Conservation (phyloP, 805 yeast genomes). For the Pichia exigua region DNA sequence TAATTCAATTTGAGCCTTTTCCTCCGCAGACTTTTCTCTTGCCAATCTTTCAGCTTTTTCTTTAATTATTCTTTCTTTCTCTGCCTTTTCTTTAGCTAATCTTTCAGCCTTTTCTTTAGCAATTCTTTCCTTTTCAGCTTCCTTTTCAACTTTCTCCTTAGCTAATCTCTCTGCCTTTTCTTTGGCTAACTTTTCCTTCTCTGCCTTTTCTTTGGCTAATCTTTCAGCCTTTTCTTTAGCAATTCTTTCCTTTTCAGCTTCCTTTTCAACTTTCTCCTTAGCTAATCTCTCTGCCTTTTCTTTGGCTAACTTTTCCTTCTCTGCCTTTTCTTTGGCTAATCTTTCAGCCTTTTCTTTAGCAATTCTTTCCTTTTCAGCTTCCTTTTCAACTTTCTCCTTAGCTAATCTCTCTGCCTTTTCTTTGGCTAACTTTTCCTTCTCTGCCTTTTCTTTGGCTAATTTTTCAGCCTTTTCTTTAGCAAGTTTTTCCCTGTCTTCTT, state of each 20-base stretch:
- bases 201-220: neutral
- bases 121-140: neutral
- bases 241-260: neutral
- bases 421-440: neutral
- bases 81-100: too few species aligned
- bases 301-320: neutral
- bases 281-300: neutral
- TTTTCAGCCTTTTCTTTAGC: slow-evolving; percentile 5
- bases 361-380: neutral
- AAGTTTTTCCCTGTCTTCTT: neutral
- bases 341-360: neutral
- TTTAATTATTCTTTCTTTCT: neutral
- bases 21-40: neutral
- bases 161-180: neutral
- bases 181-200: neutral
- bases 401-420: slow-evolving; percentile 1
- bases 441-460: neutral
- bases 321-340: neutral
- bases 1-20: neutral
- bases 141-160: neutral
- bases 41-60: slow-evolving; percentile 1
- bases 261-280: neutral
- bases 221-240: slow-evolving; percentile 1
- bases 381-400: slow-evolving; percentile 5
- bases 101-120: neutral